Evolutionary conservation across 1,139 yeast genomes (phyloP).

Genomic region (Saccharomyces hybrid): DNA sequence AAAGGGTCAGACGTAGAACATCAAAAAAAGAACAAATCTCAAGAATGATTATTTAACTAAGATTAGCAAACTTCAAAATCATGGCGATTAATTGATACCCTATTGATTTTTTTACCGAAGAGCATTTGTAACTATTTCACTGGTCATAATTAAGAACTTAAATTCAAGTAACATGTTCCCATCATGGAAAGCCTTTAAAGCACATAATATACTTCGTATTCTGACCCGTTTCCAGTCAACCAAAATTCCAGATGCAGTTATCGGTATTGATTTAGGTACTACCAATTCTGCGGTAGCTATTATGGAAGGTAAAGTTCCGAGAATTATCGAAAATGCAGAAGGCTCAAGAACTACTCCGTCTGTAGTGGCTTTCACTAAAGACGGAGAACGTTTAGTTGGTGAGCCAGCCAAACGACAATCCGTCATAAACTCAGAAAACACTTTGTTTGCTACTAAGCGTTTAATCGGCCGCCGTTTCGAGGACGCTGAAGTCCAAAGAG

Average conservation of each 20-base stretch:
- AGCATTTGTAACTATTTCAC: background rate
- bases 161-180: background rate
- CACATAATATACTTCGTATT: background rate
- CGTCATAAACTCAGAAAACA: constrained; percentile 96
- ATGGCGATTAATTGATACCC: background rate
- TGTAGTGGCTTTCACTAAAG: constrained; percentile 96
- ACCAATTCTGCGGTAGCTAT: constrained; percentile 98
- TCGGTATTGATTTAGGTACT: constrained; percentile 98
- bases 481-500: constrained; percentile 94
- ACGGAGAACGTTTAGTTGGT: constrained; percentile 93
- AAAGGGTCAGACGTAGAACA: background rate
- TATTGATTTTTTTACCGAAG: background rate
- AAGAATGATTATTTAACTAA: background rate
- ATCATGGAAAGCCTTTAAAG: background rate
- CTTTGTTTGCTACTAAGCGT: constrained; percentile 96
- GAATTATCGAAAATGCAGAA: constrained; percentile 95
- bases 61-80: background rate
- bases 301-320: constrained; percentile 95
- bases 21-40: background rate
- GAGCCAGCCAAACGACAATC: constrained; percentile 99
- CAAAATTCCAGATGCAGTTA: constrained; percentile 55
- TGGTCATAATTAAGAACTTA: background rate
- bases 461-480: constrained; percentile 97
- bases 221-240: constrained; percentile 38
- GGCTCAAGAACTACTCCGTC: constrained; percentile 99